Conservation (phyloP, 352 stramenopile species). For the Pythium myriotylum region DNA sequence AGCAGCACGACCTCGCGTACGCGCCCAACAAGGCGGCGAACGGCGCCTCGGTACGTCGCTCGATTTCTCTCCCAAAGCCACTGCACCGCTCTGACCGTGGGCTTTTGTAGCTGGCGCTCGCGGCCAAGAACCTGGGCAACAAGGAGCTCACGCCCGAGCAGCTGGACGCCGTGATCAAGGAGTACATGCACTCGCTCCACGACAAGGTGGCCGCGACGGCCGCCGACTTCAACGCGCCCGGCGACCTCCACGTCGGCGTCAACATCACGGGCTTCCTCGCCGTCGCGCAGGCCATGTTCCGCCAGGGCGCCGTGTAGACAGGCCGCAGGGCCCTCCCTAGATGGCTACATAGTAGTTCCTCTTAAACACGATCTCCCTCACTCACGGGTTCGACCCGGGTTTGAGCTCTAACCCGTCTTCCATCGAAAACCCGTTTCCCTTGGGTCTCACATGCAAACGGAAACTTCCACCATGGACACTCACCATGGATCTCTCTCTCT, state of each 20-base stretch:
- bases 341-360: too few species aligned
- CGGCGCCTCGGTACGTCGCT: conserved; percentile 53
- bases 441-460: too few species aligned
- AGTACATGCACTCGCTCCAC: conserved; percentile 82
- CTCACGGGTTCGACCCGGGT: too few species aligned
- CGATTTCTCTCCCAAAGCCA: too few species aligned
- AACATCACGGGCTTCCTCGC: conserved; percentile 98
- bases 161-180: conserved; percentile 76
- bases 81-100: too few species aligned
- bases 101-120: conserved; percentile 69
- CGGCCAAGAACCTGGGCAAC: conserved; percentile 59
- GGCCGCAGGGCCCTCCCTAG: too few species aligned
- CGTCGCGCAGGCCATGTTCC: conserved; percentile 97
- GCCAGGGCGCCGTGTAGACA: conserved; percentile 95
- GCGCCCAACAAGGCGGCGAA: conserved; percentile 88
- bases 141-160: conserved; percentile 60
- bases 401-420: too few species aligned
- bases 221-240: conserved; percentile 74
- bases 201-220: conserved; percentile 69
- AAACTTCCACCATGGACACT: too few species aligned
- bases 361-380: too few species aligned
- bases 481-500: too few species aligned
- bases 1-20: conserved; percentile 83
- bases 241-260: conserved; percentile 87
- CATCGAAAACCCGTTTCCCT: too few species aligned